phyloP scores from a whole-genome alignment of 305 asterid genomes.

The Stenogyne calaminthoides region DNA sequence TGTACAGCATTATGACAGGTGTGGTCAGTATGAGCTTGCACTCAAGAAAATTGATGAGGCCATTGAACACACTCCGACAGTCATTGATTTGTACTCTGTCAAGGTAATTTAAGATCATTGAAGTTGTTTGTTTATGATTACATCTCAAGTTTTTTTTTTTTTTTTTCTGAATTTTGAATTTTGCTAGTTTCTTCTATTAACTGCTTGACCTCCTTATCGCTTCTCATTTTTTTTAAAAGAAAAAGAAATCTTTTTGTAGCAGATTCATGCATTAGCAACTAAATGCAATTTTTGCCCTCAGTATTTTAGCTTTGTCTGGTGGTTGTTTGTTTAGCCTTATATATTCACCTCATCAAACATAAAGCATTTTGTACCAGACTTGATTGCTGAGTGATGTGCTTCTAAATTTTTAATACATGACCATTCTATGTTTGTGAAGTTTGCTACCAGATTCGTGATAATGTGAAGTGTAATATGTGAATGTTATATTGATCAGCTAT shows the following conservation, averaged over 20 bases:
- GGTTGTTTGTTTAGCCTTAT: slow-evolving; percentile 14
- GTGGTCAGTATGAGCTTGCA: slow-evolving; percentile 77
- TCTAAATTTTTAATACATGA: not conserved
- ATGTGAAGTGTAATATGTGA: not conserved
- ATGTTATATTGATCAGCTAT: not conserved
- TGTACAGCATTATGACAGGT: slow-evolving; percentile 94
- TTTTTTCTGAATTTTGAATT: not conserved
- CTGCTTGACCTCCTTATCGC: slow-evolving; percentile 15
- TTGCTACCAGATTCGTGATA: not conserved
- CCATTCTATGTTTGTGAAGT: not conserved
- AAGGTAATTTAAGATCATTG: slow-evolving; percentile 55
- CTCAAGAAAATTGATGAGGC: slow-evolving; percentile 89
- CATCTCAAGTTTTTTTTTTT: not conserved
- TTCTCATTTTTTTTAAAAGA: not conserved
- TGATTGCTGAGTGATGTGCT: not conserved
- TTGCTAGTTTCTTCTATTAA: not conserved
- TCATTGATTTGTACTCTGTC: slow-evolving; percentile 89
- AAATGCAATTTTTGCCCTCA: not conserved
- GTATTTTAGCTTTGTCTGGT: not conserved
- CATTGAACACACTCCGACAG: slow-evolving; percentile 94
- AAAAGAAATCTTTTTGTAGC: slow-evolving; percentile 5
- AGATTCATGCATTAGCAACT: slow-evolving; percentile 4
- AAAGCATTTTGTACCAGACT: not conserved
- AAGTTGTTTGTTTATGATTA: slow-evolving; percentile 13
- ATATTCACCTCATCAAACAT: slow-evolving; percentile 4